Conservation (phyloP, 2,329 filamentous ascomycete genomes). For the Bipolaris oryzae region DNA sequence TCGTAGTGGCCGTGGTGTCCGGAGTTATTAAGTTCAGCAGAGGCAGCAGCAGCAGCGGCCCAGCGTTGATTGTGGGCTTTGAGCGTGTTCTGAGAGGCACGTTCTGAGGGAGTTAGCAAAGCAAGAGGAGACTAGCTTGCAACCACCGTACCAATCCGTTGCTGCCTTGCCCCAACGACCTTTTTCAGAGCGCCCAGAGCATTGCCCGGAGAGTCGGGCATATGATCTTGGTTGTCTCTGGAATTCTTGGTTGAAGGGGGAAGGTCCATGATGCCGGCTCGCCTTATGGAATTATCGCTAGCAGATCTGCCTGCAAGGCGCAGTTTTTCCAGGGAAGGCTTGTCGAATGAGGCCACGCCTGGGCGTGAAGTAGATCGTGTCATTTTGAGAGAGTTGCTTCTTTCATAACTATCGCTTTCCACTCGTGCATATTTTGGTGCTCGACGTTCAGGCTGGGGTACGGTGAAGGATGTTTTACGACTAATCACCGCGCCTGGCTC, state of each 20-base stretch:
- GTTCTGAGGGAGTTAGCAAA: slow-evolving; percentile 33
- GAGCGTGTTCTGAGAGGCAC: slow-evolving; percentile 45
- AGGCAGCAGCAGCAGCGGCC: slow-evolving; percentile 51
- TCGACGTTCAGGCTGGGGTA: slow-evolving; percentile 40
- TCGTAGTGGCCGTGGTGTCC: slow-evolving; percentile 37
- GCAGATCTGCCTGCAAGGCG: slow-evolving; percentile 31
- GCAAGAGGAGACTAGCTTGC: slow-evolving; percentile 2
- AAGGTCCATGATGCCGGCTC: slow-evolving; percentile 45
- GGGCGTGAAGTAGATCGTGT: slow-evolving; percentile 42
- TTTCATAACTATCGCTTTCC: slow-evolving; percentile 38
- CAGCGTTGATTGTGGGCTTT: slow-evolving; percentile 55
- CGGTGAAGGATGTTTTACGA: slow-evolving; percentile 45
- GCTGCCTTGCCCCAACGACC: slow-evolving; percentile 47
- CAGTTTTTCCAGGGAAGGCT: slow-evolving; percentile 39
- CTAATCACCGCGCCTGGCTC: slow-evolving; percentile 40
- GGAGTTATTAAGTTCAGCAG: slow-evolving; percentile 43
- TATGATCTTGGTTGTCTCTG: slow-evolving; percentile 29
- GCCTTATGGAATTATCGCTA: slow-evolving; percentile 30
- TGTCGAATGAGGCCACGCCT: slow-evolving; percentile 38
- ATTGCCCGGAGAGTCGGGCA: slow-evolving; percentile 46
- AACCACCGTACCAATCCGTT: slow-evolving; percentile 40
- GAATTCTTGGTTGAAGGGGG: slow-evolving; percentile 30
- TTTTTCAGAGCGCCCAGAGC: slow-evolving; percentile 51
- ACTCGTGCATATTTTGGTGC: slow-evolving; percentile 45
- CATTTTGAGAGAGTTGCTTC: slow-evolving; percentile 43